phyloP scores from a whole-genome alignment of 1,284 basidiomycete genomes.

The Mrakiaceae sp. region DNA sequence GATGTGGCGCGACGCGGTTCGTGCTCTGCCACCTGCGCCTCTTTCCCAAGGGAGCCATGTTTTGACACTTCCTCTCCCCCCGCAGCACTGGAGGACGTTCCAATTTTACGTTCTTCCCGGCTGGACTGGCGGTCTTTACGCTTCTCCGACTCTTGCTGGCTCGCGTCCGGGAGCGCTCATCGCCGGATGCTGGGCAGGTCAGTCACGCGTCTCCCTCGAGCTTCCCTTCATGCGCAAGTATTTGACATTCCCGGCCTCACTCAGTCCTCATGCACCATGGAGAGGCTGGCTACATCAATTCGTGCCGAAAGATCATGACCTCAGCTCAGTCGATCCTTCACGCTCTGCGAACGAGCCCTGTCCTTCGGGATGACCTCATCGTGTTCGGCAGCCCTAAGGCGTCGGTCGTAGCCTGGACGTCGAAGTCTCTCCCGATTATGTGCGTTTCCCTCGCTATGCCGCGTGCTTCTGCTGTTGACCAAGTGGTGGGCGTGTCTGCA shows the following conservation, averaged over 20 bases:
- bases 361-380: conserved; percentile 47
- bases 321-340: conserved; percentile 56
- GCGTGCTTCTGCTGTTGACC: background rate
- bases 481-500: background rate
- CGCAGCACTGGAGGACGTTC: conserved; percentile 39
- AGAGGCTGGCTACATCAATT: conserved; percentile 67
- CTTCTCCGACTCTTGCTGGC: conserved; percentile 73
- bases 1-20: conserved; percentile 71
- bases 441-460: background rate
- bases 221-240: background rate
- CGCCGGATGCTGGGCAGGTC: conserved; percentile 91
- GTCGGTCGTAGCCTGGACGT: conserved; percentile 80
- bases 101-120: conserved; percentile 14
- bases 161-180: conserved; percentile 87
- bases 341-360: conserved; percentile 40
- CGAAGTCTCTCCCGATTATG: conserved; percentile 47
- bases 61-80: background rate
- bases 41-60: conserved; percentile 48
- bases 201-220: conserved; percentile 44
- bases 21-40: too few species aligned
- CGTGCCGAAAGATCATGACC: conserved; percentile 73
- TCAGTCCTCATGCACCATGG: background rate
- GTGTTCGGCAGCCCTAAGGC: conserved; percentile 81
- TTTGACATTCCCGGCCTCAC: background rate
- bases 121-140: conserved; percentile 58